Evolutionary conservation across 768 basidiomycete genomes (phyloP).

Genomic region (Calocybe gangraenosa): DNA sequence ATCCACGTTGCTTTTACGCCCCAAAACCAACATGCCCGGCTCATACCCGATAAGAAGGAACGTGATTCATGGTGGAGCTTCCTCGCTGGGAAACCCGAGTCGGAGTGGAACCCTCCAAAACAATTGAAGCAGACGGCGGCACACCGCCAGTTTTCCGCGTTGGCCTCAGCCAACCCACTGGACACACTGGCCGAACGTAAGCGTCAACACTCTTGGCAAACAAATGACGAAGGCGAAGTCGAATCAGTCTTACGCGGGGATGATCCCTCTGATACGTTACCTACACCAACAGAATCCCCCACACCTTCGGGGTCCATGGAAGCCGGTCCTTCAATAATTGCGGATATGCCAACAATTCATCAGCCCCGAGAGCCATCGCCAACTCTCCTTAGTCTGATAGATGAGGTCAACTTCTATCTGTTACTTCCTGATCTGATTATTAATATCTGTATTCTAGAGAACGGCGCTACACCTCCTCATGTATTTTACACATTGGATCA

Average conservation of each 20-base stretch:
- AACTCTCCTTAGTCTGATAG: conserved; percentile 50
- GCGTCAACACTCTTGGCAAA: conserved; percentile 26
- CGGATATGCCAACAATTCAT: conserved; percentile 11
- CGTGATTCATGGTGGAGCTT: conserved; percentile 82
- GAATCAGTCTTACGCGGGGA: conserved; percentile 27
- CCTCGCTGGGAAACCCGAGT: conserved; percentile 62
- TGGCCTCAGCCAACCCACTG: conserved; percentile 31
- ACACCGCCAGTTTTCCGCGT: conserved; percentile 15
- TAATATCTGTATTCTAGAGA: conserved; percentile 37
- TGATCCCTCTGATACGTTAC: conserved; percentile 32
- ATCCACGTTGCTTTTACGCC: conserved; percentile 37
- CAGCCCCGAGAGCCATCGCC: conserved; percentile 58
- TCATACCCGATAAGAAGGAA: conserved; percentile 68
- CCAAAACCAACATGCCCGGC: conserved; percentile 23
- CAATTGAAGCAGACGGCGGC: conserved; percentile 27
- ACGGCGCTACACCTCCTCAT: conserved; percentile 72
- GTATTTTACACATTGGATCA: conserved; percentile 84
- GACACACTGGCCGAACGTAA: conserved; percentile 1
- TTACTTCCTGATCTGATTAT: conserved; percentile 9
- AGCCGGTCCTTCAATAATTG: conserved; percentile 3
- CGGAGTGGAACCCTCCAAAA: conserved; percentile 61
- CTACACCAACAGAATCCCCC: conserved; percentile 38
- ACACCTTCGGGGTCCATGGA: conserved; percentile 21
- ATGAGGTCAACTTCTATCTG: conserved; percentile 48
- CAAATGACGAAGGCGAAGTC: conserved; percentile 40